phyloP scores from a whole-genome alignment of 2,329 filamentous ascomycete genomes.

The Pseudogymnoascus sp. region DNA sequence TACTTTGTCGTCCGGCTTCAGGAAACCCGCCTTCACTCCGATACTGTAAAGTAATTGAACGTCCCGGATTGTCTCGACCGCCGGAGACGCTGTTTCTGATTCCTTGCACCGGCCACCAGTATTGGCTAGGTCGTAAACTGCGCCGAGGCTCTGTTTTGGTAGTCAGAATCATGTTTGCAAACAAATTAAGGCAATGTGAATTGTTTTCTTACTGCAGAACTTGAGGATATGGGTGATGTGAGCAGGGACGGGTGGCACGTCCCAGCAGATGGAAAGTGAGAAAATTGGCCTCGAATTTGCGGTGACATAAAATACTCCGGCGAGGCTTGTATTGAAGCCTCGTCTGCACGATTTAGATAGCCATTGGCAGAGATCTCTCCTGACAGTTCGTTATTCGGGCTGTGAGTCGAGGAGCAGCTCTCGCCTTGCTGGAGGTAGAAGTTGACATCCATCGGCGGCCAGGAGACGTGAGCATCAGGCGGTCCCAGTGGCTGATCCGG shows the following conservation, averaged over 20 bases:
- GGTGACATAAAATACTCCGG: not conserved
- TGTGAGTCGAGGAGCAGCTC: not conserved
- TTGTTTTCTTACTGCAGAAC: not conserved
- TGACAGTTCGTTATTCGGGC: not conserved
- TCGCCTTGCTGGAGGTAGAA: not conserved
- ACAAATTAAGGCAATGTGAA: not conserved
- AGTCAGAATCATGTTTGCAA: not conserved
- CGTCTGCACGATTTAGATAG: not conserved
- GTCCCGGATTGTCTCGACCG: not conserved
- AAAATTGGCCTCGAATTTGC: not conserved
- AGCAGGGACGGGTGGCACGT: not conserved
- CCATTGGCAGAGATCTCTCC: not conserved
- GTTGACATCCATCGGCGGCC: not conserved
- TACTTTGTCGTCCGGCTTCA: not conserved
- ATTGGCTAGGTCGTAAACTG: not conserved
- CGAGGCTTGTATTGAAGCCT: not conserved
- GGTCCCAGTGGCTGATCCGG: not conserved
- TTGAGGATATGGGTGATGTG: not conserved
- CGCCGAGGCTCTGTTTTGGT: not conserved
- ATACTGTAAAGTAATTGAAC: slow-evolving; percentile 4
- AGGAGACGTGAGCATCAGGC: not conserved
- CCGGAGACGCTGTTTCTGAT: not conserved
- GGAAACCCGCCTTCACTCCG: not conserved
- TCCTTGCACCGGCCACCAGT: not conserved
- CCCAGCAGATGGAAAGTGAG: not conserved